Evolutionary conservation across 306 rosid genomes (phyloP).

Genomic region (Quercus suber): DNA sequence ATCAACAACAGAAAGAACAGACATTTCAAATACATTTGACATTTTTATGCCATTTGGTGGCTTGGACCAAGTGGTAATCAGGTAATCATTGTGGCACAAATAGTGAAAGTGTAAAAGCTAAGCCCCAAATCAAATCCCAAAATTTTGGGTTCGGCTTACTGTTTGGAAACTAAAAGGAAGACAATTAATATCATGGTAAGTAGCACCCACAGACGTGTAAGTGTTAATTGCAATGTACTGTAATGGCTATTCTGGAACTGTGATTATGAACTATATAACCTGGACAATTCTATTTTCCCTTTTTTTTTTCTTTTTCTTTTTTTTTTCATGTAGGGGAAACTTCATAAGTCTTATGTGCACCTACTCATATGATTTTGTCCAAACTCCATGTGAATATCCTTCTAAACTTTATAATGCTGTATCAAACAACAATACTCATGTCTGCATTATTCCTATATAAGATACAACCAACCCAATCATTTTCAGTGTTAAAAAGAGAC

Average conservation of each 20-base stretch:
- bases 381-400: background rate
- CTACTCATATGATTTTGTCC: slow-evolving; percentile 5
- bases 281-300: background rate
- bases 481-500: slow-evolving; percentile 8
- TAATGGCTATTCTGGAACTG: background rate
- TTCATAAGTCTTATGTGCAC: slow-evolving; percentile 5
- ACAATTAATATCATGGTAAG: background rate
- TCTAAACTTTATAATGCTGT: slow-evolving; percentile 2
- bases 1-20: background rate
- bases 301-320: background rate
- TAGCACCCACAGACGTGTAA: background rate
- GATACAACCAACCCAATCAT: slow-evolving; percentile 13
- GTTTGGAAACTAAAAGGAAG: background rate
- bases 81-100: background rate
- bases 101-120: background rate
- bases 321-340: background rate
- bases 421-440: background rate
- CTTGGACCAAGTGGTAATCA: background rate
- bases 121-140: no score
- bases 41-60: background rate
- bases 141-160: background rate
- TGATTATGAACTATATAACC: background rate
- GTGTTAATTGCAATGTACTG: background rate
- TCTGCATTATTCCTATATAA: background rate
- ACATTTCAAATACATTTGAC: background rate